Base-by-base conservation (phyloP, 139 green algal genomes). In the Chlorella vulgaris region DNA sequence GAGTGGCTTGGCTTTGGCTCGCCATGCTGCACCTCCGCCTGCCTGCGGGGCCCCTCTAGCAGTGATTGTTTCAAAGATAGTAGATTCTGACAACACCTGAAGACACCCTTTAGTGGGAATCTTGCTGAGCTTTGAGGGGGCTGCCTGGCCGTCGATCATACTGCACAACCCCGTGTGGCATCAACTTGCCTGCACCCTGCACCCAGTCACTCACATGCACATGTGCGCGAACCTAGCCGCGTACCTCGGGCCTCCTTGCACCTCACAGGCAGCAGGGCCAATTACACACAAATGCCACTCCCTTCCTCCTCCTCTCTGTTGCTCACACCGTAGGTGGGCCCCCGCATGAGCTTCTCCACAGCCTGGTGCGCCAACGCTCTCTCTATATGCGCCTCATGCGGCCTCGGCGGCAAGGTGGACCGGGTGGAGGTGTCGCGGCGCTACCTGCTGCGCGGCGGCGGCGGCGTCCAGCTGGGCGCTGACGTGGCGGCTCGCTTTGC, bases 341-440 rank as follows among this genome's bases (percentile, higher is more conserved):
- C 97, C 3, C 91, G 97, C 81, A 91, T 96, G 88, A 95, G 84
- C 88, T 99, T 99, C 89, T 91, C 86, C 35, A 98, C 97, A 18
- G 97, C 97, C 35, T 99, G 93, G 90, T 97, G 91, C 65, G 92
- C 97, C 78, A 99, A 99, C 86, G 97, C 95, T 15, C 91, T 98
- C n/a, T 97, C 92, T 81, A 98, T 99, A 83, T 99, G 95, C 81
- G 65, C 84, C 31, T 91, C 86, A n/a, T 96, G 91, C 77, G 95
- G 95, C 47, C 89, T 99, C 38, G 81, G 43, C 77, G 91, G 96
- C 7, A 79, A 91, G 68, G 88, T 98, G 4, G 88, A 82, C 21
- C 91, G 95, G 60, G 75, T 98, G 40, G 96, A 99, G 90, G 79
- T 87, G 22, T 94, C 86, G 42, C 84, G 91, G 31, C 89, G 96